Evolutionary conservation across 1,139 yeast genomes (phyloP).

Genomic region (Yamadazyma diddensiae): DNA sequence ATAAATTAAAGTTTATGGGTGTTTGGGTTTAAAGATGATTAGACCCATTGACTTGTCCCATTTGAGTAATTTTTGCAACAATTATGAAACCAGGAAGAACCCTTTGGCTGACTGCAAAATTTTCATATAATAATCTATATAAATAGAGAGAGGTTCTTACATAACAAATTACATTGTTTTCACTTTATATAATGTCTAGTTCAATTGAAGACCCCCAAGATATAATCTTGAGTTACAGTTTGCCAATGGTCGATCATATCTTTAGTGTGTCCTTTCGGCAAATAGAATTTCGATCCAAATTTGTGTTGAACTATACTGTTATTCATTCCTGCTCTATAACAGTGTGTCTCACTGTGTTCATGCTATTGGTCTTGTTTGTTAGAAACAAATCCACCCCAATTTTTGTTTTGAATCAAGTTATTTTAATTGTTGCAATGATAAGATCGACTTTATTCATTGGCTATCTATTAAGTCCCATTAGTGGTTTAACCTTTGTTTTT

Average conservation of each 20-base stretch:
- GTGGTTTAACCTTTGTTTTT: slow-evolving; percentile 47
- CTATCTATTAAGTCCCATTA: slow-evolving; percentile 52
- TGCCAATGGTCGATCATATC: slow-evolving; percentile 13
- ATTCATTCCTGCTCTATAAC: slow-evolving; percentile 29
- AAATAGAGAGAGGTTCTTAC: no score
- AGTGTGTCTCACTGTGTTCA: slow-evolving; percentile 21
- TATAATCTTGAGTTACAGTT: slow-evolving; percentile 18
- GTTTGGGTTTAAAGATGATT: no score
- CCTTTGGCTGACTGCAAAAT: no score
- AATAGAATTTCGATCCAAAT: slow-evolving; percentile 12
- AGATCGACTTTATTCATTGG: slow-evolving; percentile 59
- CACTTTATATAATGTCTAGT: not conserved
- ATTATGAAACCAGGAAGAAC: no score
- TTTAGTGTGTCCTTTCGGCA: slow-evolving; percentile 12
- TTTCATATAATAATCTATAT: no score
- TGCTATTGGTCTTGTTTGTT: slow-evolving; percentile 35
- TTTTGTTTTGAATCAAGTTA: slow-evolving; percentile 62
- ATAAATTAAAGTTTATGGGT: no score
- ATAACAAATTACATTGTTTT: no score
- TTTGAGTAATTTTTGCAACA: slow-evolving; percentile 10
- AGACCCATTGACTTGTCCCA: slow-evolving; percentile 6
- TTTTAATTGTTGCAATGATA: slow-evolving; percentile 52
- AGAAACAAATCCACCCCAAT: slow-evolving; percentile 60
- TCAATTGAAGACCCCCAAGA: slow-evolving; percentile 13
- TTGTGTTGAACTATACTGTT: slow-evolving; percentile 11